Conservation (phyloP, 148 eudicot species). For the Vaccinium macrocarpon region DNA sequence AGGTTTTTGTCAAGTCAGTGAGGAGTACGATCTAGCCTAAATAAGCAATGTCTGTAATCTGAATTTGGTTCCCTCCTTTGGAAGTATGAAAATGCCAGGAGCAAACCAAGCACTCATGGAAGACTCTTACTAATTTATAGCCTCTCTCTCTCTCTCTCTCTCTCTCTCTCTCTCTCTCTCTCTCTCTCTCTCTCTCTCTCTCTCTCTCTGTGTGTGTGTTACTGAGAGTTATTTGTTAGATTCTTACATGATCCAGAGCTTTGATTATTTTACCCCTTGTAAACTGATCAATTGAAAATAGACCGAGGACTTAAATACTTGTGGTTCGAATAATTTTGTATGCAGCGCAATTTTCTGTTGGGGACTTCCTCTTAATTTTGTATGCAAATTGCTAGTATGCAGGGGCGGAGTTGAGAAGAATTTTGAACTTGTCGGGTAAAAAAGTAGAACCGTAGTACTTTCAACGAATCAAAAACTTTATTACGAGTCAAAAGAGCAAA, state of each 20-base stretch:
- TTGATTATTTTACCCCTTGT: background rate
- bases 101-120: background rate
- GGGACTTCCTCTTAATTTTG: background rate
- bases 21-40: background rate
- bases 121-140: conserved; percentile 2
- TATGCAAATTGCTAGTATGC: background rate
- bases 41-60: background rate
- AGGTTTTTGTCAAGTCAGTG: background rate
- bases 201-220: background rate
- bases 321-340: background rate
- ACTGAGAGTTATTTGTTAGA: background rate
- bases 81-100: background rate
- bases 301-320: background rate
- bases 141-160: background rate
- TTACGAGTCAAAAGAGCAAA: no score
- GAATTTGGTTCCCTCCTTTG: background rate
- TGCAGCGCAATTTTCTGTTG: background rate
- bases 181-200: no score
- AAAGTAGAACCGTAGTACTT: background rate
- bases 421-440: no score
- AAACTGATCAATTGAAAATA: background rate
- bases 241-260: background rate
- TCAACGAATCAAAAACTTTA: no score
- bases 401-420: background rate
- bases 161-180: background rate